Conservation (phyloP, 164 flowering plant species). For the Tetracentron sinense region DNA sequence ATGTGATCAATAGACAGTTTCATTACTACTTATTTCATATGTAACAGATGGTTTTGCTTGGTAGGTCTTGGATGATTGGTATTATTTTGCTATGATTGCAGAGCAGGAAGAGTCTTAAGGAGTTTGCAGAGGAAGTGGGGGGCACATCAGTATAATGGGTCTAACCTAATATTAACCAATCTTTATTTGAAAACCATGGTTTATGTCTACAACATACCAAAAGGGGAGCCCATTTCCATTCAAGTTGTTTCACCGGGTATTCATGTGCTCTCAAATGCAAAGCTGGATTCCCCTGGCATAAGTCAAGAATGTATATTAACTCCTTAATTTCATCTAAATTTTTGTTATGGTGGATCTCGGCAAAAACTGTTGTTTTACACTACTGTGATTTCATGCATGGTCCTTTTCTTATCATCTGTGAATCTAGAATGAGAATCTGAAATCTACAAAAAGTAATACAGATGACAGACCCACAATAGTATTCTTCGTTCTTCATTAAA, state of each 20-base stretch:
- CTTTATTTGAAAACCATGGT: slow-evolving; percentile 39
- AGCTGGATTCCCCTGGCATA: slow-evolving; percentile 51
- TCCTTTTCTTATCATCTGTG: too few species aligned
- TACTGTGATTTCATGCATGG: too few species aligned
- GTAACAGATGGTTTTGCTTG: slow-evolving; percentile 7
- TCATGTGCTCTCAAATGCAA: slow-evolving; percentile 56
- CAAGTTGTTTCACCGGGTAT: slow-evolving; percentile 48
- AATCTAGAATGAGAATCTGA: too few species aligned
- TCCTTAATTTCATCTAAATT: too few species aligned
- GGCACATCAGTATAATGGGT: slow-evolving; percentile 44
- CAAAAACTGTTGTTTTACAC: too few species aligned
- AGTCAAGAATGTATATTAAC: too few species aligned
- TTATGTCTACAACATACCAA: slow-evolving; percentile 49
- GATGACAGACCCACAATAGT: too few species aligned
- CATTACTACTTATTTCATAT: too few species aligned
- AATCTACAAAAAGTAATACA: too few species aligned
- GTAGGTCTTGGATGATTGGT: not conserved
- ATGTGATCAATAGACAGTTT: too few species aligned
- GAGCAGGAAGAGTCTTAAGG: slow-evolving; percentile 43
- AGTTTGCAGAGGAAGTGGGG: slow-evolving; percentile 42
- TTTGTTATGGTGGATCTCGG: too few species aligned
- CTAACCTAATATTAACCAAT: slow-evolving; percentile 47
- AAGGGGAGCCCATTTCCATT: slow-evolving; percentile 32
- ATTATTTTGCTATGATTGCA: slow-evolving; percentile 14
- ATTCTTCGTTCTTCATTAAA: too few species aligned